phyloP scores from a whole-genome alignment of 805 yeast genomes.

The Candida montana region DNA sequence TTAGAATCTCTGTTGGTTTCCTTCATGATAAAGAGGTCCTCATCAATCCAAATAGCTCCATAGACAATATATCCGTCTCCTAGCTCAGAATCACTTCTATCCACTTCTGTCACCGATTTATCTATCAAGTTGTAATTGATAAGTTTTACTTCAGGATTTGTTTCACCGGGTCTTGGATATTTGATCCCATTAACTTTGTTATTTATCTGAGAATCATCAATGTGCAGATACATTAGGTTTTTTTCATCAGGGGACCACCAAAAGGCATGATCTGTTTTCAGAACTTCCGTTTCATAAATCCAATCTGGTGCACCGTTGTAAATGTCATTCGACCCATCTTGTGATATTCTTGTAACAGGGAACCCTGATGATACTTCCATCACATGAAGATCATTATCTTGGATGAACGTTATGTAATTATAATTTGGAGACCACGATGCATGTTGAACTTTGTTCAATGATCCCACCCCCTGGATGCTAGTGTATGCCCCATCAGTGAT shows the following conservation, averaged over 20 bases:
- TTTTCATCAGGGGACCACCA: conserved; percentile 74
- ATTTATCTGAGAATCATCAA: conserved; percentile 55
- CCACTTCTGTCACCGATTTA: conserved; percentile 11
- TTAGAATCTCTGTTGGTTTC: conserved; percentile 61
- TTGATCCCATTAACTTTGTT: conserved; percentile 41
- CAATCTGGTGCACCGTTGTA: conserved; percentile 75
- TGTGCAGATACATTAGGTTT: conserved; percentile 46
- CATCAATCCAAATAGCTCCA: conserved; percentile 55
- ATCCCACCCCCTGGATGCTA: conserved; percentile 28
- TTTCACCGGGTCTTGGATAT: conserved; percentile 71
- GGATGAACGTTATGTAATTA: conserved; percentile 50
- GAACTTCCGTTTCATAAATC: conserved; percentile 81
- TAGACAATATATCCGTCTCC: conserved; percentile 52
- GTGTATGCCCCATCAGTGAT: conserved; percentile 30
- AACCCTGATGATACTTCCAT: conserved; percentile 28
- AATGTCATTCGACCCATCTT: conserved; percentile 47
- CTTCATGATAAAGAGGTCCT: conserved; percentile 46
- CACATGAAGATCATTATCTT: conserved; percentile 49
- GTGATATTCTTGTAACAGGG: conserved; percentile 23
- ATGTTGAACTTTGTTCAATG: conserved; percentile 34
- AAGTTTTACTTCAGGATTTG: conserved; percentile 51
- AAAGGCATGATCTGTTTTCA: conserved; percentile 49
- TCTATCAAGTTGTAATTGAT: conserved; percentile 36
- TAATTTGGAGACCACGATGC: conserved; percentile 61
- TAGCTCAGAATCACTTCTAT: conserved; percentile 24